phyloP scores from a whole-genome alignment of 1,284 basidiomycete genomes.

The Trametes pubescens region DNA sequence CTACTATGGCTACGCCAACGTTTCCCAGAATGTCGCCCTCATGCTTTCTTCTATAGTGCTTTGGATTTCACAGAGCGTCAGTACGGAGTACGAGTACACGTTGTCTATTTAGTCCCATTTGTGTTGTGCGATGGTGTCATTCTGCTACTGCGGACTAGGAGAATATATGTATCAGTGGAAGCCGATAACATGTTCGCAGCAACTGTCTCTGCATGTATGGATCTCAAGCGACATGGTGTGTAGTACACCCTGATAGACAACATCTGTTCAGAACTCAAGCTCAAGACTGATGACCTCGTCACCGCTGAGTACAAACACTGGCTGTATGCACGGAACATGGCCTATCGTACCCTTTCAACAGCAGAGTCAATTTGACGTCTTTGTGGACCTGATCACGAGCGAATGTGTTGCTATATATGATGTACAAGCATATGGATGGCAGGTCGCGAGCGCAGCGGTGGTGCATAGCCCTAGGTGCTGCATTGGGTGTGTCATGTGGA shows the following conservation, averaged over 20 bases:
- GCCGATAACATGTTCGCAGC: neutral
- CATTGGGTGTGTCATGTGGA: conserved; percentile 42
- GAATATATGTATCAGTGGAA: conserved; percentile 15
- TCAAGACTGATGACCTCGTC: no score
- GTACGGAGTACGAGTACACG: conserved; percentile 89
- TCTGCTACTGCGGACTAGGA: conserved; percentile 2
- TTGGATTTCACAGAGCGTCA: conserved; percentile 86
- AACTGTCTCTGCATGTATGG: no score
- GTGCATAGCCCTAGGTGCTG: conserved; percentile 38
- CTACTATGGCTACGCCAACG: conserved; percentile 96
- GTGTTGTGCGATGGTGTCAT: conserved; percentile 8
- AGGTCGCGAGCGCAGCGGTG: conserved; percentile 1
- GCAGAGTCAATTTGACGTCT: no score
- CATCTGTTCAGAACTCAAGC: no score
- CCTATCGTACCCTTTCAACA: no score
- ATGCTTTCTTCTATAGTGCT: conserved; percentile 91
- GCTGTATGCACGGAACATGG: no score
- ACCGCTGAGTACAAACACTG: no score
- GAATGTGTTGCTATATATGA: neutral
- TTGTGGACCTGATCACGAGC: neutral
- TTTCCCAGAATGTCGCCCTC: conserved; percentile 89
- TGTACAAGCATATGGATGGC: neutral
- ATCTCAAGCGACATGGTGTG: no score
- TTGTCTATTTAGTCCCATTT: conserved; percentile 68
- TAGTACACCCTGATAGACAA: no score